phyloP scores from a whole-genome alignment of 208 protist genomes.

The Leishmania aethiopica region DNA sequence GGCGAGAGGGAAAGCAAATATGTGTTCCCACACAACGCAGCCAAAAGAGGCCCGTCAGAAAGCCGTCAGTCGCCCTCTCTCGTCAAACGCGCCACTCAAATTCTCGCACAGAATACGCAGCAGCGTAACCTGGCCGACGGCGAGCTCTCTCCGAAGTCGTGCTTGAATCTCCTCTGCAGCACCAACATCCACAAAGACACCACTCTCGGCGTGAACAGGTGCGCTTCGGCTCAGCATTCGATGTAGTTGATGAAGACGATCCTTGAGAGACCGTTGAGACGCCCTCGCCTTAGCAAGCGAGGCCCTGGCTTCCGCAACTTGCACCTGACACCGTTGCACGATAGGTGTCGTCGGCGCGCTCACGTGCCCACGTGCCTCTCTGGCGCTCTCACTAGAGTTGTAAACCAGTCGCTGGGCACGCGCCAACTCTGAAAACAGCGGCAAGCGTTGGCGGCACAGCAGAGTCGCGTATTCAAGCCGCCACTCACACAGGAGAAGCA shows the following conservation, averaged over 20 bases:
- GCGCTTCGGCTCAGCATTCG: not conserved
- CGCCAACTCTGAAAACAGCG: slow-evolving; percentile 9
- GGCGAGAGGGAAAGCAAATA: not conserved
- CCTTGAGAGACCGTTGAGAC: slow-evolving; percentile 11
- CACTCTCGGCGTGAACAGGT: not conserved
- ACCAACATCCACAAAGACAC: not conserved
- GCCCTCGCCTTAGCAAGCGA: not conserved
- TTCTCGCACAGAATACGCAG: slow-evolving; percentile 22
- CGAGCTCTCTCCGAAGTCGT: slow-evolving; percentile 19
- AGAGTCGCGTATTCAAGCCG: not conserved
- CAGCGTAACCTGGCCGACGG: slow-evolving; percentile 13
- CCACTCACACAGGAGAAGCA: not conserved
- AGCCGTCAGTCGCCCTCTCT: not conserved
- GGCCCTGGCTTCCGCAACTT: not conserved
- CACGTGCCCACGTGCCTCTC: too few species aligned
- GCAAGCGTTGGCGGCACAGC: not conserved
- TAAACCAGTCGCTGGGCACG: not conserved
- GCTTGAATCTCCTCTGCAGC: slow-evolving; percentile 1
- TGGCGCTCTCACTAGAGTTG: not conserved
- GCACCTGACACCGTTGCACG: not conserved
- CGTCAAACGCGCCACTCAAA: not conserved
- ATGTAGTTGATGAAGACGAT: slow-evolving; percentile 12
- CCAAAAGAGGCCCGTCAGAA: not conserved
- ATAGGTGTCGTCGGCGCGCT: not conserved
- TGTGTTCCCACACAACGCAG: not conserved